Evolutionary conservation across 441 rosid genomes (phyloP).

Genomic region (Kokia cookei): DNA sequence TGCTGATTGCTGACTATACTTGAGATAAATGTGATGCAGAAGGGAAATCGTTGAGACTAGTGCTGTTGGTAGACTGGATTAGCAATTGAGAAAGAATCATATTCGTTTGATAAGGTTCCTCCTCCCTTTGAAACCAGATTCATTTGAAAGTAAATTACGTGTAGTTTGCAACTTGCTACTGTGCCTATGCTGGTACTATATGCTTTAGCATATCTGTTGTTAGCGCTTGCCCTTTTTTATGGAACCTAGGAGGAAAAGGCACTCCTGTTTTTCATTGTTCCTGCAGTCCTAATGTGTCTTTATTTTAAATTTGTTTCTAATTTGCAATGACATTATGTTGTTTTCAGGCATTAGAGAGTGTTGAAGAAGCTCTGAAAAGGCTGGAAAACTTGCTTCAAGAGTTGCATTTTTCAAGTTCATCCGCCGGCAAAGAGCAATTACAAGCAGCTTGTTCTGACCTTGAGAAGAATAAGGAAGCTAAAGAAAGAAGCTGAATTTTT

Average conservation of each 20-base stretch:
- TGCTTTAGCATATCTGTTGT: background rate
- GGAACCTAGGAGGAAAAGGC: background rate
- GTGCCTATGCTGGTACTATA: background rate
- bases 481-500: slow-evolving; percentile 99
- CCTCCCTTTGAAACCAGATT: slow-evolving; percentile 10
- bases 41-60: slow-evolving; percentile 35
- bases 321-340: slow-evolving; percentile 18
- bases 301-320: slow-evolving; percentile 6
- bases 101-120: slow-evolving; percentile 80
- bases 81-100: slow-evolving; percentile 37
- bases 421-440: slow-evolving; percentile 82
- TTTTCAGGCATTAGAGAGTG: slow-evolving; percentile 84
- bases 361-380: slow-evolving; percentile 79
- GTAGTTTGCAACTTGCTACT: background rate
- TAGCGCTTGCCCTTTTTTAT: background rate
- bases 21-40: slow-evolving; percentile 41
- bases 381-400: slow-evolving; percentile 84
- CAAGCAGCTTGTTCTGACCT: slow-evolving; percentile 99
- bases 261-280: background rate
- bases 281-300: background rate
- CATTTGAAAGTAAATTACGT: background rate
- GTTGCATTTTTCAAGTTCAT: slow-evolving; percentile 73
- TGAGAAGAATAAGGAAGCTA: slow-evolving; percentile 92
- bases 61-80: slow-evolving; percentile 29
- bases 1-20: slow-evolving; percentile 5